Conservation (phyloP, 2,329 filamentous ascomycete species). For the Pestalotiopsis fici region DNA sequence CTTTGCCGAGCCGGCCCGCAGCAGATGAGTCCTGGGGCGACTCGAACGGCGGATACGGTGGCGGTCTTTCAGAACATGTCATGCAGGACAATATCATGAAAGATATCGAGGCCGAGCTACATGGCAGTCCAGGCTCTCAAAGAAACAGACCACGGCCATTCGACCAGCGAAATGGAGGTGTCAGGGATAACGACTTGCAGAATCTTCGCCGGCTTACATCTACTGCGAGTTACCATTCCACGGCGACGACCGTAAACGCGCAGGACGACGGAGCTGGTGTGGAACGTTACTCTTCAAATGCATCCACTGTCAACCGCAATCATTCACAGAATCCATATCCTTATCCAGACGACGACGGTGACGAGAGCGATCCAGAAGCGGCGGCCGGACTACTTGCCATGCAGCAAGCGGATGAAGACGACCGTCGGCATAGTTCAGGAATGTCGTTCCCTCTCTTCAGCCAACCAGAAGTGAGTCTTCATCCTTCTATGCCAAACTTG, state of each 20-base stretch:
- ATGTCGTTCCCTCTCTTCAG: slow-evolving; percentile 50
- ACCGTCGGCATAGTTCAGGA: slow-evolving; percentile 57
- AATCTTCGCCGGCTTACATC: slow-evolving; percentile 41
- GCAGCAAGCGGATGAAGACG: slow-evolving; percentile 80
- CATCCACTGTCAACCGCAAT: slow-evolving; percentile 40
- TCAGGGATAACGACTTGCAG: slow-evolving; percentile 47
- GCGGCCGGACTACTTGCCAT: slow-evolving; percentile 82
- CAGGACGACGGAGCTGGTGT: slow-evolving; percentile 36
- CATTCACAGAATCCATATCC: slow-evolving; percentile 33
- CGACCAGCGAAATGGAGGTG: slow-evolving; percentile 42
- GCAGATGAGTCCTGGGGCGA: slow-evolving; percentile 48
- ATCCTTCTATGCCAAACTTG: slow-evolving; percentile 43
- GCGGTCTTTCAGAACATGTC: slow-evolving; percentile 38
- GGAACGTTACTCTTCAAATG: slow-evolving; percentile 40
- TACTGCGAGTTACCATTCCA: slow-evolving; percentile 45
- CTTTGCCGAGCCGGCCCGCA: slow-evolving; percentile 56
- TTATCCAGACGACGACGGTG: slow-evolving; percentile 48
- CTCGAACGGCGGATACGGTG: slow-evolving; percentile 33
- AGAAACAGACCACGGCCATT: slow-evolving; percentile 38
- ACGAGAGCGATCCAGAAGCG: slow-evolving; percentile 87
- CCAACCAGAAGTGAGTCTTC: slow-evolving; percentile 36
- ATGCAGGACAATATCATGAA: slow-evolving; percentile 57
- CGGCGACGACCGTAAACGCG: slow-evolving; percentile 44
- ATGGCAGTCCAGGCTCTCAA: slow-evolving; percentile 36
- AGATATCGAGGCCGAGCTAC: slow-evolving; percentile 58